A percentile compares a stretch with the other conserved stretches of the same genome.
Evolutionary conservation across 306 rosid genomes (phyloP).

Genomic region (Quercus dentata): DNA sequence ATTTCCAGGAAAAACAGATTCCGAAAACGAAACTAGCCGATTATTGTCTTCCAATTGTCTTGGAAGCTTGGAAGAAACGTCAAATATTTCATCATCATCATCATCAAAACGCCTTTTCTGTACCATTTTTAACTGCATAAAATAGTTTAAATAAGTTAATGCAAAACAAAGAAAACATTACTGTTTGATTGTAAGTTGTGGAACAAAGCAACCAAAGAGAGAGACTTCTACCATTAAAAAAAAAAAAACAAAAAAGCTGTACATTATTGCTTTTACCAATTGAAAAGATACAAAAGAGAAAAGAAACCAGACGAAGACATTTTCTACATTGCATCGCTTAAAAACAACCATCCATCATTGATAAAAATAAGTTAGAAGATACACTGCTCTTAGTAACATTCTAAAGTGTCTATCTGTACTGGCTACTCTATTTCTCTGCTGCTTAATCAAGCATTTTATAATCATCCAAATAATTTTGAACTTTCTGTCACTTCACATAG

Average conservation of each 20-base stretch:
- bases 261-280: background rate
- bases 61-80: conserved; percentile 62
- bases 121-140: conserved; percentile 69
- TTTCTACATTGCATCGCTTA: background rate
- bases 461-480: background rate
- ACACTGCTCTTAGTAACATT: no score
- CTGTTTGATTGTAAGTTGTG: background rate
- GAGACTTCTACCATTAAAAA: background rate
- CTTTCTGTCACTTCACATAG: background rate
- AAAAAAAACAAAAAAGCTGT: background rate
- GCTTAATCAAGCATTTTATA: background rate
- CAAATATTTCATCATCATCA: conserved; percentile 62
- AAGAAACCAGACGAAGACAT: background rate
- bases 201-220: background rate
- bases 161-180: background rate
- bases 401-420: background rate
- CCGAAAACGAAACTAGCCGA: conserved; percentile 63
- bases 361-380: no score
- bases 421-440: background rate
- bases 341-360: no score
- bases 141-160: background rate
- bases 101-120: conserved; percentile 79
- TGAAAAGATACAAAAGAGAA: background rate
- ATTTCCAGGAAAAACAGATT: conserved; percentile 56
- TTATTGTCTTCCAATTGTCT: conserved; percentile 52